phyloP scores from a whole-genome alignment of 176 grass and related monocot genomes.

The Chrysopogon serrulatus region DNA sequence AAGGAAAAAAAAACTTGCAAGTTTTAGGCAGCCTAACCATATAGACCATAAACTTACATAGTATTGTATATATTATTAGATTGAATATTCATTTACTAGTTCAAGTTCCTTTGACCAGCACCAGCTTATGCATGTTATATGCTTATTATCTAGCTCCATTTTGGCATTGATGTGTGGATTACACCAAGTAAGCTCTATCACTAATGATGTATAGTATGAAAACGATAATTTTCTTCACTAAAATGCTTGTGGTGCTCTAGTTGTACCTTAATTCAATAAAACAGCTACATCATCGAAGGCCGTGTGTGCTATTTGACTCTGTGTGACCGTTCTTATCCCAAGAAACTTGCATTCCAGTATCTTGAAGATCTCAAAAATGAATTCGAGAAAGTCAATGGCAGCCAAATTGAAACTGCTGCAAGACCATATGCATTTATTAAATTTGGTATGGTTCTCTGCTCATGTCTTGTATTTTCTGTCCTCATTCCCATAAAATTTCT shows the following conservation, averaged over 20 bases:
- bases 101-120: background rate
- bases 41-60: background rate
- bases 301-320: slow-evolving; percentile 91
- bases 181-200: background rate
- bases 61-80: background rate
- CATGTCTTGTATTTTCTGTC: slow-evolving; percentile 11
- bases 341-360: slow-evolving; percentile 96
- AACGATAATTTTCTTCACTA: background rate
- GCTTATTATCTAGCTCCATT: background rate
- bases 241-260: background rate
- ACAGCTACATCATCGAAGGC: slow-evolving; percentile 87
- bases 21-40: background rate
- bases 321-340: slow-evolving; percentile 94
- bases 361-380: slow-evolving; percentile 95
- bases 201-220: background rate
- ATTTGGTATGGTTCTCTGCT: slow-evolving; percentile 57
- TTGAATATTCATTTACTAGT: background rate
- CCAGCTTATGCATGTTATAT: background rate
- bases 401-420: slow-evolving; percentile 87
- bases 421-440: slow-evolving; percentile 98
- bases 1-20: background rate
- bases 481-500: slow-evolving; percentile 1
- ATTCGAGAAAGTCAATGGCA: slow-evolving; percentile 84
- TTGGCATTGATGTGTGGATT: background rate
- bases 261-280: slow-evolving; percentile 31